Percentiles rank a stretch among this genome's conserved stretches.
Conservation (phyloP, 1,284 basidiomycete species). For the Papiliotrema nemorosa region DNA sequence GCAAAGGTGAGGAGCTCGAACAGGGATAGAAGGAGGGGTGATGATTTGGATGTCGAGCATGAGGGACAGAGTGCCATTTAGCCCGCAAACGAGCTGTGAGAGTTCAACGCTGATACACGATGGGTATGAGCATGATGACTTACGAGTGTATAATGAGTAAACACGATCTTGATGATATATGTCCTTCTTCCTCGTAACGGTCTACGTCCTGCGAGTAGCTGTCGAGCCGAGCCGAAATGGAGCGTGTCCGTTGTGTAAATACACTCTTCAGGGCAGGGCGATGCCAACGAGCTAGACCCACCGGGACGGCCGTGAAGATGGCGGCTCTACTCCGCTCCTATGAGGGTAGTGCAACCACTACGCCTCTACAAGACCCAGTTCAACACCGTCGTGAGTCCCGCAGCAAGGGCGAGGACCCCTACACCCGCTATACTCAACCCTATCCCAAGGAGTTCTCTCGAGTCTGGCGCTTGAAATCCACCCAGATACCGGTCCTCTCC, state of each 20-base stretch:
- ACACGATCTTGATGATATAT: no score
- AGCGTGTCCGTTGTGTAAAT: no score
- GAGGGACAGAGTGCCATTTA: conserved; percentile 44
- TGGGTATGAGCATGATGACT: no score
- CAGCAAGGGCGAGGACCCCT: conserved; percentile 26
- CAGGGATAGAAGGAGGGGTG: conserved; percentile 27
- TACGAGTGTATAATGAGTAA: no score
- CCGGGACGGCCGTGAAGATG: no score
- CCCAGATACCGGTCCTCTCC: conserved; percentile 10
- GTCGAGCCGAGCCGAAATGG: no score
- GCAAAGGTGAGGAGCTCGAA: conserved; percentile 29
- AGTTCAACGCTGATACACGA: no score
- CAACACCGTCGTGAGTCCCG: conserved; percentile 40
- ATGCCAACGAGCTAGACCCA: no score
- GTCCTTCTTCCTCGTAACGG: no score
- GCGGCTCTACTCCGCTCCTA: background rate
- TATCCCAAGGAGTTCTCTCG: conserved; percentile 30
- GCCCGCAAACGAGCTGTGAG: no score
- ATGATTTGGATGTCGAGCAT: conserved; percentile 41
- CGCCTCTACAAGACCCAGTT: conserved; percentile 37
- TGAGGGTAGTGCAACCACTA: background rate
- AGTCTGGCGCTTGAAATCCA: conserved; percentile 31
- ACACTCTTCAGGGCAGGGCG: no score
- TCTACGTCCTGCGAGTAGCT: no score
- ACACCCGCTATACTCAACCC: conserved; percentile 24